Evolutionary conservation across 305 asterid species (phyloP).

Genomic region (Fraxinus angustifolia): DNA sequence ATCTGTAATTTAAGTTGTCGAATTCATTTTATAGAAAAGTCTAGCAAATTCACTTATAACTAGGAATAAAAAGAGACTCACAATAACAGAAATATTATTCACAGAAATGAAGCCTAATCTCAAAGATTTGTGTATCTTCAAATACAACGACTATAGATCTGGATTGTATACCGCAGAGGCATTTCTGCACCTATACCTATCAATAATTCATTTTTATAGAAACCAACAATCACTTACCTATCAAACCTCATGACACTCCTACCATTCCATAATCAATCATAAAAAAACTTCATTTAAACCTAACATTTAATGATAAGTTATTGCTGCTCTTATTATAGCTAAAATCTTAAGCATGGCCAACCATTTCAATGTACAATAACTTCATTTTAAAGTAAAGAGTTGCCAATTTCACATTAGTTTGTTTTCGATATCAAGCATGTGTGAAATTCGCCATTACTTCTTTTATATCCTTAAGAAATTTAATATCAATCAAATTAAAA

Average conservation of each 20-base stretch:
- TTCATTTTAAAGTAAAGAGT: slow-evolving; percentile 3
- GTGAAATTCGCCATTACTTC: neutral
- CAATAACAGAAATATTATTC: neutral
- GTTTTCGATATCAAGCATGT: neutral
- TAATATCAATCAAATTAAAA: neutral
- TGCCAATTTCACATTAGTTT: slow-evolving; percentile 1
- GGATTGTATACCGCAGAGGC: neutral
- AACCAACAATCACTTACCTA: neutral
- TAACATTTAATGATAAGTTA: neutral
- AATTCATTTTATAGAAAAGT: neutral
- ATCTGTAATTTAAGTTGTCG: neutral
- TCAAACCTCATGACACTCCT: too few species aligned
- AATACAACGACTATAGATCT: neutral
- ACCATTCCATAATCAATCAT: too few species aligned
- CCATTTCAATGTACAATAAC: neutral
- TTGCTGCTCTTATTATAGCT: neutral
- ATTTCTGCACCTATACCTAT: neutral
- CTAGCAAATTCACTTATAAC: neutral
- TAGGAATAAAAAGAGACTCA: neutral
- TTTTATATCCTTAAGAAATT: neutral
- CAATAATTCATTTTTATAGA: neutral
- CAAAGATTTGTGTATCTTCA: neutral
- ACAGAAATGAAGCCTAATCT: neutral
- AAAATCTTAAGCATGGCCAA: slow-evolving; percentile 2
- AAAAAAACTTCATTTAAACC: too few species aligned